phyloP scores from a whole-genome alignment of 352 stramenopile genomes.

The Phytopythium oedochilum region DNA sequence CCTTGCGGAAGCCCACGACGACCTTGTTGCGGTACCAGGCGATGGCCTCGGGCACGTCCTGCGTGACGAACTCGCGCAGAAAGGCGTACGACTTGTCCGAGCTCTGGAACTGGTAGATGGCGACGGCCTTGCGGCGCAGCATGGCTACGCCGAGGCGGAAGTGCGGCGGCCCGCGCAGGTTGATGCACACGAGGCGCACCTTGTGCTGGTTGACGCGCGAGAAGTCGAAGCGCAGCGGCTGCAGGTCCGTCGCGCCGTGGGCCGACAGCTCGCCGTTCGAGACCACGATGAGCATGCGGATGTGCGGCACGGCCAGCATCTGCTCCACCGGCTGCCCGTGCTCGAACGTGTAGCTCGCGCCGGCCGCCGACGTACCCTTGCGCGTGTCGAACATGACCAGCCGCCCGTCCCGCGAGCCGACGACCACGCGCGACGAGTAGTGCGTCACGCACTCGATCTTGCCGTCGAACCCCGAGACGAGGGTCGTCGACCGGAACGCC shows the following conservation, averaged over 20 bases:
- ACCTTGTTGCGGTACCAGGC: constrained; percentile 89
- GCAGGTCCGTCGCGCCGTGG: constrained; percentile 76
- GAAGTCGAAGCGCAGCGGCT: constrained; percentile 77
- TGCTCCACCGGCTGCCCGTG: constrained; percentile 77
- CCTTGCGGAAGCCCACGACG: constrained; percentile 65
- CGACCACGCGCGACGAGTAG: constrained; percentile 84
- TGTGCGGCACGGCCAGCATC: constrained; percentile 79
- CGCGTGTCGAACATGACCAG: constrained; percentile 87
- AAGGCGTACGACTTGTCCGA: constrained; percentile 77
- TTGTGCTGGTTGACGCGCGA: constrained; percentile 67
- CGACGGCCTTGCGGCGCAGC: constrained; percentile 55
- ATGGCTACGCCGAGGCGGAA: constrained; percentile 75
- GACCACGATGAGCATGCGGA: constrained; percentile 83
- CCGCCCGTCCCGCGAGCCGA: constrained; percentile 73
- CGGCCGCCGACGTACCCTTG: constrained; percentile 58
- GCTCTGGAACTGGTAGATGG: constrained; percentile 83
- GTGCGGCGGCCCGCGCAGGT: constrained; percentile 78
- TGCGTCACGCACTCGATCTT: constrained; percentile 83
- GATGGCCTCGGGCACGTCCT: constrained; percentile 74
- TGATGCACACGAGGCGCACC: constrained; percentile 71
- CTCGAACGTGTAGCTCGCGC: constrained; percentile 62
- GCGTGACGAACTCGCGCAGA: constrained; percentile 69
- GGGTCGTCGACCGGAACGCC: constrained; percentile 69
- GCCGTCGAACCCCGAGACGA: constrained; percentile 73
- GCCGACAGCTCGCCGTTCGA: constrained; percentile 68